phyloP scores from a whole-genome alignment of 768 basidiomycete species.

The Termitomyces eurrhizus region DNA sequence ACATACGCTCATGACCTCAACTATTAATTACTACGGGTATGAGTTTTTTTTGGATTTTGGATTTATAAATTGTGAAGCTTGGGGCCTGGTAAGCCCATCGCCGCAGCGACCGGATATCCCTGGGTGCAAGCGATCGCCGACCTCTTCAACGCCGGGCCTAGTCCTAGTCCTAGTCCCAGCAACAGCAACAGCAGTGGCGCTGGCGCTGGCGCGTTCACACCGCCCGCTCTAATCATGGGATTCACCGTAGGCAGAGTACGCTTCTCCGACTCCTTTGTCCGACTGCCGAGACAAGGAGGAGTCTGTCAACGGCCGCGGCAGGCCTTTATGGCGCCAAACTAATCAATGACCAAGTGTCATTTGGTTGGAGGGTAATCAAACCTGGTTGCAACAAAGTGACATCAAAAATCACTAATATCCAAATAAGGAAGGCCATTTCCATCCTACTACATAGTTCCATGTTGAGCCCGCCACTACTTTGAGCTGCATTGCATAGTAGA shows the following conservation, averaged over 20 bases:
- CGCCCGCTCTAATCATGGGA: conserved; percentile 38
- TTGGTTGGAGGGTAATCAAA: no score
- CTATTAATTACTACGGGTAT: conserved; percentile 45
- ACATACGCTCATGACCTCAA: conserved; percentile 42
- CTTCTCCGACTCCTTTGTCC: neutral
- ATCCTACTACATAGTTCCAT: no score
- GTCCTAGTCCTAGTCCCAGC: conserved; percentile 5
- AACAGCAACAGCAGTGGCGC: conserved; percentile 19
- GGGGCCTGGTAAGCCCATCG: conserved; percentile 41
- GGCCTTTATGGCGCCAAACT: no score
- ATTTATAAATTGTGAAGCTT: no score
- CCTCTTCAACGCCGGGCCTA: conserved; percentile 30
- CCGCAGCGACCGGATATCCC: conserved; percentile 35
- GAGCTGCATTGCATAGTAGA: no score
- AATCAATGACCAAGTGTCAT: no score
- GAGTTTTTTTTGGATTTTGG: neutral
- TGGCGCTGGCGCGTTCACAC: conserved; percentile 16
- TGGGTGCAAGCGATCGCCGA: conserved; percentile 36
- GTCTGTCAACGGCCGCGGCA: no score
- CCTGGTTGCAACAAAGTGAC: no score
- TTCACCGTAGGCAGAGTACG: conserved; percentile 29
- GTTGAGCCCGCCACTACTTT: no score
- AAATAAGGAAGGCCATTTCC: no score
- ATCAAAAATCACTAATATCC: no score
- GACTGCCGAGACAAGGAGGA: no score